Evolutionary conservation across 495 filamentous ascomycete species (phyloP).

Genomic region (Neohortaea acidophila): DNA sequence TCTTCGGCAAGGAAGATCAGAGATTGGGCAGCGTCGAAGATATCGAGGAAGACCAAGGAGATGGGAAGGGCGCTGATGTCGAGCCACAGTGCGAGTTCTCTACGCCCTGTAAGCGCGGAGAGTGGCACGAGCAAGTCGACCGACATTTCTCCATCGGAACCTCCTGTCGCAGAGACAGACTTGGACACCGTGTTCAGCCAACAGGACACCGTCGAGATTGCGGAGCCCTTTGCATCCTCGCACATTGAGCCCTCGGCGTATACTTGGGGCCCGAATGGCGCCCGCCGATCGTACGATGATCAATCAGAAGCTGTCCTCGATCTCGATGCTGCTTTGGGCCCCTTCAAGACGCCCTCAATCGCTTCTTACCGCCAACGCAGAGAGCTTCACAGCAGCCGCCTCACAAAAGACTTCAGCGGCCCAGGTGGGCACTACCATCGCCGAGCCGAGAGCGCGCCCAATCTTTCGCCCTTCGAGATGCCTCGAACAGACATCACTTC

Average conservation of each 20-base stretch:
- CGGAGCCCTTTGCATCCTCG: no score
- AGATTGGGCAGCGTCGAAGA: constrained; percentile 9
- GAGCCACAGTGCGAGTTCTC: background rate
- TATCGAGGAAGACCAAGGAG: constrained; percentile 12
- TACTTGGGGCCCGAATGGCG: no score
- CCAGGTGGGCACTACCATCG: constrained; percentile 83
- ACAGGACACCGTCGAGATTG: background rate
- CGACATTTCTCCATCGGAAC: no score
- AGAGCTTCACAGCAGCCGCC: constrained; percentile 78
- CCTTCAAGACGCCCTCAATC: constrained; percentile 62
- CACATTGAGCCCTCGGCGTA: no score
- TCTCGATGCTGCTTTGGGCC: constrained; percentile 85
- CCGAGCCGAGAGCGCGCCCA: constrained; percentile 82
- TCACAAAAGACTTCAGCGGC: constrained; percentile 56
- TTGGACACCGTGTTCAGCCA: constrained; percentile 13
- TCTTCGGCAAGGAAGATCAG: constrained; percentile 9
- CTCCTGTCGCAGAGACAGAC: constrained; percentile 11
- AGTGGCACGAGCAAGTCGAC: no score
- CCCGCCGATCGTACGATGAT: constrained; percentile 44
- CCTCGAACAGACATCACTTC: constrained; percentile 4
- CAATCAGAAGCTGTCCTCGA: constrained; percentile 69
- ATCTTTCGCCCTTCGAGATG: constrained; percentile 66
- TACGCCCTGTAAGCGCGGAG: constrained; percentile 3
- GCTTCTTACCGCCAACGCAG: constrained; percentile 43
- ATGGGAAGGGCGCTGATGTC: background rate